Evolutionary conservation across 306 rosid genomes (phyloP).

Genomic region (Pterocarpus santalinus): DNA sequence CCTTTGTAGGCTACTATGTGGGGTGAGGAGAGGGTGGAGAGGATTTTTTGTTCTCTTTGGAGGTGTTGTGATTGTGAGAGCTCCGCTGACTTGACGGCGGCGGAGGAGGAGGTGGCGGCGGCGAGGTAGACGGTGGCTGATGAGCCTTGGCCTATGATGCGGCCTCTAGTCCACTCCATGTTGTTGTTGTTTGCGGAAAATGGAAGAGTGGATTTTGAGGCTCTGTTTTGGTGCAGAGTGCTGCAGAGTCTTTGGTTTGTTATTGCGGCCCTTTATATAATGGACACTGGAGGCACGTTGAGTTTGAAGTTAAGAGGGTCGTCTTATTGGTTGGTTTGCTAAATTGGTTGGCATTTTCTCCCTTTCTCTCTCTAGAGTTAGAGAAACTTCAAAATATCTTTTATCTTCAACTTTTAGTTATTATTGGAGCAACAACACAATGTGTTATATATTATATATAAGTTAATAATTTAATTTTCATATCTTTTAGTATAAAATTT

Average conservation of each 20-base stretch:
- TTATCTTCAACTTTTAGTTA: no score
- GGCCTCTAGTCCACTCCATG: constrained; percentile 89
- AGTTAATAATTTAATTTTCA: no score
- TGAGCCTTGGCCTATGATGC: constrained; percentile 83
- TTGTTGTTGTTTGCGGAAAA: neutral
- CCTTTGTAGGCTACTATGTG: constrained; percentile 71
- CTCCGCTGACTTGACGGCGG: constrained; percentile 83
- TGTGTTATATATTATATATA: no score
- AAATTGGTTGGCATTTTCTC: constrained; percentile 50
- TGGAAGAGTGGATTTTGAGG: neutral
- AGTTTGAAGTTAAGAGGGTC: constrained; percentile 21
- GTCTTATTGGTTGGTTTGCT: constrained; percentile 69
- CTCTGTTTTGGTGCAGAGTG: constrained; percentile 33
- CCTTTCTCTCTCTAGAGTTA: constrained; percentile 8
- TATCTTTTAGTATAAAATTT: no score
- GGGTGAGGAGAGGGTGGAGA: constrained; percentile 73
- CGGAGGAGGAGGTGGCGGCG: constrained; percentile 43
- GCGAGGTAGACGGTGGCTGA: constrained; percentile 92
- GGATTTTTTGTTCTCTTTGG: constrained; percentile 67
- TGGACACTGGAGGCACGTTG: constrained; percentile 1
- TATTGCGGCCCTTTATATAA: constrained; percentile 48
- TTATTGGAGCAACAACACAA: neutral
- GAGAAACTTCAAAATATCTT: no score
- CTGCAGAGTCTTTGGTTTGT: constrained; percentile 33
- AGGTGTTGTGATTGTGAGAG: constrained; percentile 56